phyloP scores from a whole-genome alignment of 306 rosid genomes.

The Cicer yamashitae region DNA sequence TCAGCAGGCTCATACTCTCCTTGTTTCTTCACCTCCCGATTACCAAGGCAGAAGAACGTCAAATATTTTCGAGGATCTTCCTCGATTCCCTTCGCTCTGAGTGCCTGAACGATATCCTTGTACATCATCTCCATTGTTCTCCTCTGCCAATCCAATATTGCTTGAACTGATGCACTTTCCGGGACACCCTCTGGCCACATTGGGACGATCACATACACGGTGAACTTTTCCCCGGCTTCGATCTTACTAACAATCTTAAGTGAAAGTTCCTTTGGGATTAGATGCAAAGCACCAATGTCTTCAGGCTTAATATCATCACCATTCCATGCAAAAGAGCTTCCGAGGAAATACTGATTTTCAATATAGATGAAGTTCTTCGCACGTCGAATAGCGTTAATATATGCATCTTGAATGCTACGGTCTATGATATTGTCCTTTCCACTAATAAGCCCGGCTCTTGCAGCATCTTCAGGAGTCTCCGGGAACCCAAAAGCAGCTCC shows the following conservation, averaged over 20 bases:
- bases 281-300: conserved; percentile 68
- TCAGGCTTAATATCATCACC: conserved; percentile 65
- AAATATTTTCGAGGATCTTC: conserved; percentile 77
- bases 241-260: conserved; percentile 76
- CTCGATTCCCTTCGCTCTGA: conserved; percentile 60
- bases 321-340: conserved; percentile 69
- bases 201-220: conserved; percentile 70
- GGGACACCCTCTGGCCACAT: conserved; percentile 88
- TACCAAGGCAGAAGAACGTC: conserved; percentile 85
- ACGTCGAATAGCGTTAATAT: conserved; percentile 72
- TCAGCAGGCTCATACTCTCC: conserved; percentile 73
- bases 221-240: conserved; percentile 74
- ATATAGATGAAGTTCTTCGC: conserved; percentile 76
- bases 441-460: conserved; percentile 73
- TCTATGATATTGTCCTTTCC: conserved; percentile 79
- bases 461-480: conserved; percentile 77
- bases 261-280: conserved; percentile 76
- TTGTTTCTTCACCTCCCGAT: conserved; percentile 68
- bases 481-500: conserved; percentile 88
- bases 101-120: conserved; percentile 64
- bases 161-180: conserved; percentile 78
- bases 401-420: conserved; percentile 79
- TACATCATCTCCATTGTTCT: conserved; percentile 84
- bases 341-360: conserved; percentile 81
- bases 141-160: conserved; percentile 81